Evolutionary conservation across 257 asterid species (phyloP).

Genomic region (Solanum pimpinellifolium): DNA sequence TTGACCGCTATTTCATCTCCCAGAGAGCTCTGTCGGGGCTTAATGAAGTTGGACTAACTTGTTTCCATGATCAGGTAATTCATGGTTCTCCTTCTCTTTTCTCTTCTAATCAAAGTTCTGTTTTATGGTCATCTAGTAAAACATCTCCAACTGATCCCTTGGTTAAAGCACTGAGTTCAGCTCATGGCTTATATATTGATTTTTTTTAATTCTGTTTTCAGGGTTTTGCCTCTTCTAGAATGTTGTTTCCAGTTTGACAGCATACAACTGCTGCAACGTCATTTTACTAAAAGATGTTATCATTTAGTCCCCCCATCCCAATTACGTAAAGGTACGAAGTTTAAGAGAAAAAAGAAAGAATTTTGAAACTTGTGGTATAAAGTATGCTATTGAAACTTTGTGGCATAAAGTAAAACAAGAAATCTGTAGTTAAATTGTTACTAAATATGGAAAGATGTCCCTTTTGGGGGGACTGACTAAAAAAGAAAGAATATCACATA

Average conservation of each 20-base stretch:
- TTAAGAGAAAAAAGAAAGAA: background rate
- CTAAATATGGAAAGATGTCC: background rate
- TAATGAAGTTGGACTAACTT: conserved; percentile 82
- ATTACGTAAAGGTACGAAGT: background rate
- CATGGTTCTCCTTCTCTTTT: background rate
- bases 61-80: conserved; percentile 84
- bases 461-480: background rate
- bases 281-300: background rate
- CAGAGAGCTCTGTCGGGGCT: conserved; percentile 87
- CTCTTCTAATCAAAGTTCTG: background rate
- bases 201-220: background rate
- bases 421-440: background rate
- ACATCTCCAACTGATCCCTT: background rate
- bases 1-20: conserved; percentile 90
- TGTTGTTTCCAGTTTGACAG: background rate
- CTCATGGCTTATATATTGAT: background rate
- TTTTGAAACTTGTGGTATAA: background rate
- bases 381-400: background rate
- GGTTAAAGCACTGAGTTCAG: background rate
- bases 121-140: background rate
- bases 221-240: background rate
- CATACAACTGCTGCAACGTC: background rate
- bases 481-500: background rate
- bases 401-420: background rate
- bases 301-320: background rate